Conservation (phyloP, 495 filamentous ascomycete genomes). For the Neurospora sp. region DNA sequence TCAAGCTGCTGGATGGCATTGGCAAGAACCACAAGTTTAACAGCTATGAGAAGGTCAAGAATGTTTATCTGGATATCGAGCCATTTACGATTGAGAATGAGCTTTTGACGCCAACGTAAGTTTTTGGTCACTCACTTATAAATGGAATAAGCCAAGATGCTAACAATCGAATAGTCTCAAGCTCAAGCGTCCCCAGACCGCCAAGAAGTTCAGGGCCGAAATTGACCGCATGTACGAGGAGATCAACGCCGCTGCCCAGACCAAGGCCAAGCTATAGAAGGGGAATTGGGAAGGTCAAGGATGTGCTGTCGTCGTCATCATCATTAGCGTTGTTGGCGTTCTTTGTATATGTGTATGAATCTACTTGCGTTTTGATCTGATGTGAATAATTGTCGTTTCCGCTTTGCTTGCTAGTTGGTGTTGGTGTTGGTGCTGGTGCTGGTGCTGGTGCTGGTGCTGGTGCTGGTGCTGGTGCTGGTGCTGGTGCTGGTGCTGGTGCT, state of each 20-base stretch:
- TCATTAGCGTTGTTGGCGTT: background rate
- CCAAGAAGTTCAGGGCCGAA: constrained; percentile 61
- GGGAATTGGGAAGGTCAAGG: background rate
- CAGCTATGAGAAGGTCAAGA: constrained; percentile 74
- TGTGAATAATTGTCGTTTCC: background rate
- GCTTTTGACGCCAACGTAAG: constrained; percentile 85
- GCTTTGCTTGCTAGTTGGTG: background rate
- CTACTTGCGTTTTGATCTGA: background rate
- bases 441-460: too few relatives aligned
- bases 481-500: background rate
- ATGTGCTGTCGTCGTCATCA: background rate
- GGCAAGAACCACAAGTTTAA: constrained; percentile 81
- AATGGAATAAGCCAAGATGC: background rate
- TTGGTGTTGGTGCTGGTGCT: background rate
- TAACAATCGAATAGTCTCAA: constrained; percentile 54
- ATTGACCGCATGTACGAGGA: constrained; percentile 80
- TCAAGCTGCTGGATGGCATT: constrained; percentile 72
- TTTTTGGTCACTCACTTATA: too few relatives aligned
- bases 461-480: background rate
- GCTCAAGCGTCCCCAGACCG: constrained; percentile 84
- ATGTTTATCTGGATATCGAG: constrained; percentile 66
- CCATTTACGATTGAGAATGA: constrained; percentile 94
- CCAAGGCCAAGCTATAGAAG: constrained; percentile 32
- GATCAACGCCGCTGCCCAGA: constrained; percentile 23
- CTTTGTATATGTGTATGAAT: background rate